phyloP scores from a whole-genome alignment of 805 yeast species.

The Metschnikowia gruessii region DNA sequence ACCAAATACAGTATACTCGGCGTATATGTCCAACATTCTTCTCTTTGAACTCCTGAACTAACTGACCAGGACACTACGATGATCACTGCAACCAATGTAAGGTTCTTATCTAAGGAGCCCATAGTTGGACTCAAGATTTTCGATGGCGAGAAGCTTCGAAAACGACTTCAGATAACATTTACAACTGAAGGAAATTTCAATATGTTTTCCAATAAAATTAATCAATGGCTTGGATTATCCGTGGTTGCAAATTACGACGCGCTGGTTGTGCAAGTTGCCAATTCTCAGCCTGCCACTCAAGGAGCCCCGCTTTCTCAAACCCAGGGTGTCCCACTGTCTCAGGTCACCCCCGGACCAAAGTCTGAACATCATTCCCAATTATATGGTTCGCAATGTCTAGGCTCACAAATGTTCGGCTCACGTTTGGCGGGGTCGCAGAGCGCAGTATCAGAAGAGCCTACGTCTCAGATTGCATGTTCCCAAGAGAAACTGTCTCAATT shows the following conservation, averaged over 20 bases:
- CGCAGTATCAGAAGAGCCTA: constrained; percentile 3
- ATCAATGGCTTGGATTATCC: constrained; percentile 16
- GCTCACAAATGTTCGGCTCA: constrained; percentile 1
- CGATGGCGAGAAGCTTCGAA: constrained; percentile 18
- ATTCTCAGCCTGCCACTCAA: not conserved
- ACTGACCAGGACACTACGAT: constrained; percentile 16
- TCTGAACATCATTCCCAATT: not conserved
- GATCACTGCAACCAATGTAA: constrained; percentile 15
- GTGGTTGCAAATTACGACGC: constrained; percentile 7
- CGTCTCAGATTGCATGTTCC: constrained; percentile 5
- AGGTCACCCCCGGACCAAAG: not conserved
- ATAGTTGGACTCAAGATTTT: constrained; percentile 20
- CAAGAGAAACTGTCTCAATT: constrained; percentile 10
- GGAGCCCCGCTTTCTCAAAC: not conserved
- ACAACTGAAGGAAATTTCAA: constrained; percentile 19
- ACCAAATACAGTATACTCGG: too few species aligned
- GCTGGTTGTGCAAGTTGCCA: constrained; percentile 8
- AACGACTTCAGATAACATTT: constrained; percentile 20
- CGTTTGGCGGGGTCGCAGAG: not conserved
- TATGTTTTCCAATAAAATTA: constrained; percentile 16
- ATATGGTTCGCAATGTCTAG: not conserved
- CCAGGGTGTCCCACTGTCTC: constrained; percentile 1
- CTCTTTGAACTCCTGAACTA: constrained; percentile 2
- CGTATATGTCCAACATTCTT: too few species aligned
- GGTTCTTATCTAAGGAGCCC: constrained; percentile 18